Percentiles rank a stretch among this genome's conserved stretches.
phyloP scores from a whole-genome alignment of 129 eudicot genomes.

The Escallonia rubra region DNA sequence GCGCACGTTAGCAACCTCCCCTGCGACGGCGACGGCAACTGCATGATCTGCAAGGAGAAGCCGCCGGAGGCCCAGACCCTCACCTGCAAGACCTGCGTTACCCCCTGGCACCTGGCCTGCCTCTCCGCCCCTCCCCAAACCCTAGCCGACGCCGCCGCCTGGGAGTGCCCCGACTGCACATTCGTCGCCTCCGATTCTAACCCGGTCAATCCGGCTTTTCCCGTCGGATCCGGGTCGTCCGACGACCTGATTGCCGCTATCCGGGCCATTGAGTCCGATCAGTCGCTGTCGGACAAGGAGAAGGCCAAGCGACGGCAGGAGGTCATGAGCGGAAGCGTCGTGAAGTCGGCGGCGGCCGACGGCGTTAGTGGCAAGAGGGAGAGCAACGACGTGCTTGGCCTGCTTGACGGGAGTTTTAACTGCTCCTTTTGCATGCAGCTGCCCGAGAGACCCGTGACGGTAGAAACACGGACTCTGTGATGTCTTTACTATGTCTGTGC shows the following conservation, averaged over 20 bases:
- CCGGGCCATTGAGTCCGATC: conserved; percentile 68
- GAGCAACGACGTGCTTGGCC: conserved; percentile 37
- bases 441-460: conserved; percentile 90
- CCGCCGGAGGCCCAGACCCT: conserved; percentile 48
- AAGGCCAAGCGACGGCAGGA: conserved; percentile 69
- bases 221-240: conserved; percentile 24
- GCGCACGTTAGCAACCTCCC: conserved; percentile 59
- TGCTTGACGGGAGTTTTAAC: conserved; percentile 56
- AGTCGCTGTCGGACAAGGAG: conserved; percentile 51
- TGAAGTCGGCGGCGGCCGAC: conserved; percentile 14
- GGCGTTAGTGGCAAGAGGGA: conserved; percentile 12
- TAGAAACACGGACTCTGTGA: conserved; percentile 7
- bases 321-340: conserved; percentile 42
- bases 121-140: conserved; percentile 45
- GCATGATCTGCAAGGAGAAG: conserved; percentile 70
- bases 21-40: conserved; percentile 69
- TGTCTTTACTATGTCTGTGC: no score
- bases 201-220: conserved; percentile 11
- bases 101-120: conserved; percentile 85
- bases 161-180: conserved; percentile 88
- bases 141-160: conserved; percentile 39
- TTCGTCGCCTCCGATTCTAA: conserved; percentile 11
- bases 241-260: conserved; percentile 40
- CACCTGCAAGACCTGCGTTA: conserved; percentile 64
- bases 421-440: conserved; percentile 85